A percentile compares a stretch with the other conserved stretches of the same genome.
Evolutionary conservation across 2,329 filamentous ascomycete species (phyloP).

Genomic region (Colletotrichum orchidophilum): DNA sequence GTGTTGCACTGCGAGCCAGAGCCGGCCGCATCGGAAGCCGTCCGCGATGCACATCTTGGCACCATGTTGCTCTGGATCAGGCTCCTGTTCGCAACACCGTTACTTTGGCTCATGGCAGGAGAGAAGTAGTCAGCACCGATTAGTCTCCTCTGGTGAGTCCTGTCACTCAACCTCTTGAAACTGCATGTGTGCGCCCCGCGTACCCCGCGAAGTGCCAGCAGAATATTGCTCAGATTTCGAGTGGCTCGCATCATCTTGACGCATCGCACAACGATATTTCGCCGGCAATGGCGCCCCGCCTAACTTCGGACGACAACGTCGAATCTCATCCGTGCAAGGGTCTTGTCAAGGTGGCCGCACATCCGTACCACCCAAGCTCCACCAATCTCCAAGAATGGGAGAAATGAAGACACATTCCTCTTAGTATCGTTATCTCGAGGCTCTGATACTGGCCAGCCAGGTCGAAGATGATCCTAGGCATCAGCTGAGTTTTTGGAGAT

Average conservation of each 20-base stretch:
- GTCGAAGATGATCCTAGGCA: neutral
- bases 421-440: neutral
- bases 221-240: conserved; percentile 1
- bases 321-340: conserved; percentile 4
- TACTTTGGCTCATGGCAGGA: conserved; percentile 8
- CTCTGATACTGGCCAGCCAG: neutral
- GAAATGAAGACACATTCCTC: conserved; percentile 10
- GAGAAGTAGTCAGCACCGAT: neutral
- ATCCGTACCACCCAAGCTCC: neutral
- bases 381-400: conserved; percentile 4
- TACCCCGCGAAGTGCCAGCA: conserved; percentile 8
- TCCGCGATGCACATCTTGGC: conserved; percentile 17
- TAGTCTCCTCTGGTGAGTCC: conserved; percentile 2
- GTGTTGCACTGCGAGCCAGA: conserved; percentile 17
- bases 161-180: conserved; percentile 16
- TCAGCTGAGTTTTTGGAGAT: conserved; percentile 89
- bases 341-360: neutral
- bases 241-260: conserved; percentile 6
- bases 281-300: conserved; percentile 3
- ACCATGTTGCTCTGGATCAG: conserved; percentile 8
- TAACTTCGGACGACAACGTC: neutral
- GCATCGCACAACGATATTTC: conserved; percentile 1
- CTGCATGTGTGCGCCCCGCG: conserved; percentile 3
- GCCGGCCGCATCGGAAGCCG: conserved; percentile 19
- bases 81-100: conserved; percentile 4